A percentile compares a stretch with the other conserved stretches of the same genome.
Evolutionary conservation across 306 rosid genomes (phyloP).

Genomic region (Prosopis cineraria): DNA sequence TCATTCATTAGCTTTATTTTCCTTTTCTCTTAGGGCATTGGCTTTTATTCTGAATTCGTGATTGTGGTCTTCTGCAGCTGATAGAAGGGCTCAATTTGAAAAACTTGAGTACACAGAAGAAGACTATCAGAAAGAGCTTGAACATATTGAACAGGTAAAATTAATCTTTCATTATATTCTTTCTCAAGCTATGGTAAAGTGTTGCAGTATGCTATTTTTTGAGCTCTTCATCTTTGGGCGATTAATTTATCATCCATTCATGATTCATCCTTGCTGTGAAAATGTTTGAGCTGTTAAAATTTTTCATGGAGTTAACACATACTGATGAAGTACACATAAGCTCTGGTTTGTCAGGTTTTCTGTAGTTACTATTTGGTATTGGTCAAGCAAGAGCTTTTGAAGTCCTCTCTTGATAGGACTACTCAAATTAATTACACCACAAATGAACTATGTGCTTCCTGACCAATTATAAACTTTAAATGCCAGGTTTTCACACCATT

Average conservation of each 20-base stretch:
- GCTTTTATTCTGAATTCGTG: slow-evolving; percentile 30
- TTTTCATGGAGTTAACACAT: not conserved
- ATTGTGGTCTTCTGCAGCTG: slow-evolving; percentile 65
- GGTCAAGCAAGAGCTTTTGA: not conserved
- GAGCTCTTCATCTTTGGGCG: slow-evolving; percentile 6
- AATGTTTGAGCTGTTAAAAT: slow-evolving; percentile 5
- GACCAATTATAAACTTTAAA: slow-evolving; percentile 24
- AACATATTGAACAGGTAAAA: slow-evolving; percentile 88
- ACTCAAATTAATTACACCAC: slow-evolving; percentile 2
- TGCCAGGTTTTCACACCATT: slow-evolving; percentile 87
- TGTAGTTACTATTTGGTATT: not conserved
- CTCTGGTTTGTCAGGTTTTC: not conserved
- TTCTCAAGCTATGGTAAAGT: slow-evolving; percentile 19
- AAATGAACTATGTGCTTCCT: slow-evolving; percentile 19
- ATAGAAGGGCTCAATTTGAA: slow-evolving; percentile 97
- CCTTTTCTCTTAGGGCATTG: not conserved
- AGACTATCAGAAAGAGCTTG: slow-evolving; percentile 95
- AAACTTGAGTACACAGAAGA: slow-evolving; percentile 85
- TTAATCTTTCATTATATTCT: not conserved
- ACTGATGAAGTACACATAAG: not conserved
- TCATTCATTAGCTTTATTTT: not conserved
- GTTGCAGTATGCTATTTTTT: not conserved
- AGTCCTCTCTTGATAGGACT: not conserved
- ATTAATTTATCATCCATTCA: not conserved
- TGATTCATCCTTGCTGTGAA: slow-evolving; percentile 12